Evolutionary conservation across 2,329 filamentous ascomycete species (phyloP).

Genomic region (Penicillium sp.): DNA sequence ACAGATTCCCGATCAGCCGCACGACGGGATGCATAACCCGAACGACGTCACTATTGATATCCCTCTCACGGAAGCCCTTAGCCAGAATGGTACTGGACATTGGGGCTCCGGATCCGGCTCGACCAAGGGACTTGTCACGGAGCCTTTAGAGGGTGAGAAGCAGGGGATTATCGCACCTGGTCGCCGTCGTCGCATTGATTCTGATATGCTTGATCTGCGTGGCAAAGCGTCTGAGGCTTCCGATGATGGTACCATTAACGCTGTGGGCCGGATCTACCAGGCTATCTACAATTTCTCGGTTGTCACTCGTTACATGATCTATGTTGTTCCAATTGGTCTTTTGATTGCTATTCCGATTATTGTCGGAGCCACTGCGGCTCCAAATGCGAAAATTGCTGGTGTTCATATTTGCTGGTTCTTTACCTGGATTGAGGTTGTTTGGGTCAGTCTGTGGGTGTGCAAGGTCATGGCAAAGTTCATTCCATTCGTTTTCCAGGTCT

Average conservation of each 20-base stretch:
- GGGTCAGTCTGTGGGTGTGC: conserved; percentile 62
- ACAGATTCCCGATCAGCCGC: conserved; percentile 36
- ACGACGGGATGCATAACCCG: conserved; percentile 46
- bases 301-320: conserved; percentile 63
- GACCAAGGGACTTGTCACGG: conserved; percentile 19
- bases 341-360: conserved; percentile 64
- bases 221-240: conserved; percentile 39
- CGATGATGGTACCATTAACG: conserved; percentile 57
- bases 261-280: conserved; percentile 60
- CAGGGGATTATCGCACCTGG: conserved; percentile 26
- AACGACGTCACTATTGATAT: conserved; percentile 62
- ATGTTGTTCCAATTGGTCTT: conserved; percentile 58
- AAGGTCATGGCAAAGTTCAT: conserved; percentile 61
- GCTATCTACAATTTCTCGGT: conserved; percentile 63
- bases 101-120: conserved; percentile 27
- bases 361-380: conserved; percentile 55
- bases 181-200: conserved; percentile 32
- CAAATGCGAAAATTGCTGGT: conserved; percentile 52
- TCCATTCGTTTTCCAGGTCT: conserved; percentile 59
- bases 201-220: conserved; percentile 25
- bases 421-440: conserved; percentile 64
- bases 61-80: conserved; percentile 57
- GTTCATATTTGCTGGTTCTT: conserved; percentile 63
- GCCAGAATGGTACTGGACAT: conserved; percentile 48
- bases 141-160: conserved; percentile 30